These are phyloP conservation scores for Aspergillus indologenus DNA, from an alignment of 495 filamentous ascomycete genomes.

Conservation along the genomic window DNA sequence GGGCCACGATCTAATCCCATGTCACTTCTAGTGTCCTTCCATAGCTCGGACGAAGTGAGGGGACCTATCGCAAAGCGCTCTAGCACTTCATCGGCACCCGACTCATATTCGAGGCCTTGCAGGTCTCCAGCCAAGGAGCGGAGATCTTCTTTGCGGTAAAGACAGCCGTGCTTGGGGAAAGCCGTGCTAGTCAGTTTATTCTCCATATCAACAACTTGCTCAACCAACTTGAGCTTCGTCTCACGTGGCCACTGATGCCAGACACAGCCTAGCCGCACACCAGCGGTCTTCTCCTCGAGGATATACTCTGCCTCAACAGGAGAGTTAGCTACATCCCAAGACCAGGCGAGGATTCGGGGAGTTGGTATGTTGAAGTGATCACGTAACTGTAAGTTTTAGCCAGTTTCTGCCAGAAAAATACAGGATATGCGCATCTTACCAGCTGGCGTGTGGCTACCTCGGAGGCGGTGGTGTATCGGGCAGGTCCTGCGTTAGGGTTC, in stretches of 20 bases:
- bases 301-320: constrained; percentile 38
- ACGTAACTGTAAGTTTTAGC: constrained; percentile 29
- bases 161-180: constrained; percentile 38
- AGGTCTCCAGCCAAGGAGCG: constrained; percentile 18
- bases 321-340: constrained; percentile 26
- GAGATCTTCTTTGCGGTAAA: constrained; percentile 41
- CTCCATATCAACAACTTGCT: constrained; percentile 38
- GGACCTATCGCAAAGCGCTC: constrained; percentile 26
- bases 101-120: no score
- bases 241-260: constrained; percentile 35
- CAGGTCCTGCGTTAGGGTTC: constrained; percentile 33
- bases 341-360: constrained; percentile 35
- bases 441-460: constrained; percentile 38
- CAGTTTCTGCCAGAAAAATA: not conserved
- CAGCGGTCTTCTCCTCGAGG: constrained; percentile 38
- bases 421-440: constrained; percentile 28
- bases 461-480: constrained; percentile 23
- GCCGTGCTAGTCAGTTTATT: constrained; percentile 29
- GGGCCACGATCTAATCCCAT: constrained; percentile 35
- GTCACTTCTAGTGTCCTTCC: constrained; percentile 20
- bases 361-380: constrained; percentile 32
- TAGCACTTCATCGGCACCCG: no score
- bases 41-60: constrained; percentile 20
- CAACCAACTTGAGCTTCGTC: constrained; percentile 29
- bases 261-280: constrained; percentile 31